phyloP scores from a whole-genome alignment of 2,329 filamentous ascomycete genomes.

The Calonectria multiphialidica region DNA sequence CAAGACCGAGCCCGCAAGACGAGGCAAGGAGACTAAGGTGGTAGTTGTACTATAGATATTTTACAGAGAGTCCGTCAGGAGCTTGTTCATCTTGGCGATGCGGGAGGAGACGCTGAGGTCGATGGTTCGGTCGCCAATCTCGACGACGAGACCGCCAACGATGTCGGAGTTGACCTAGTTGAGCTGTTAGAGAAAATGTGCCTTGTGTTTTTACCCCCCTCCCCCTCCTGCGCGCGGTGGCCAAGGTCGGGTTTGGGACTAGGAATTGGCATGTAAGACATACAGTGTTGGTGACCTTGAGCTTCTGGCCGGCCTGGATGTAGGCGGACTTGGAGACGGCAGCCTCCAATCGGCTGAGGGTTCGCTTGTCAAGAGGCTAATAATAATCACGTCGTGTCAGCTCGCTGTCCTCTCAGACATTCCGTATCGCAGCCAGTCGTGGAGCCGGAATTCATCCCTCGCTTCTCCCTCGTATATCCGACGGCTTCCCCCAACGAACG shows the following conservation, averaged over 20 bases:
- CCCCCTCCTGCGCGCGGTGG: neutral
- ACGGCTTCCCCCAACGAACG: conserved; percentile 46
- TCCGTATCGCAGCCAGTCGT: neutral
- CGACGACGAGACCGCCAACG: conserved; percentile 91
- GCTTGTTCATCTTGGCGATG: conserved; percentile 99
- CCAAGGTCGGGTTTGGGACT: neutral
- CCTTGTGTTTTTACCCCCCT: neutral
- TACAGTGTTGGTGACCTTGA: conserved; percentile 95
- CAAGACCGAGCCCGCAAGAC: conserved; percentile 22
- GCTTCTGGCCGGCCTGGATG: conserved; percentile 92
- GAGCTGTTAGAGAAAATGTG: conserved; percentile 25
- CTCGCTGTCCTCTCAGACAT: conserved; percentile 12
- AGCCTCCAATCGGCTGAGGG: conserved; percentile 85
- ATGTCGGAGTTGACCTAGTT: conserved; percentile 91
- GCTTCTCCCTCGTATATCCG: conserved; percentile 17
- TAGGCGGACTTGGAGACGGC: conserved; percentile 92
- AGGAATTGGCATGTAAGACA: conserved; percentile 37
- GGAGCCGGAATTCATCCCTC: neutral
- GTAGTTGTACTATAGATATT: conserved; percentile 51
- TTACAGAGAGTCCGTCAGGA: conserved; percentile 97
- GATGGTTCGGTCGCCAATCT: conserved; percentile 97
- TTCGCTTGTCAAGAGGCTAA: conserved; percentile 88
- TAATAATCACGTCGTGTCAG: conserved; percentile 40
- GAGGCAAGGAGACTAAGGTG: conserved; percentile 44
- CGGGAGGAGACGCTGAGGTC: conserved; percentile 95